These are phyloP conservation scores for Aleurites moluccanus DNA, from an alignment of 441 rosid species.

Conservation along the genomic window DNA sequence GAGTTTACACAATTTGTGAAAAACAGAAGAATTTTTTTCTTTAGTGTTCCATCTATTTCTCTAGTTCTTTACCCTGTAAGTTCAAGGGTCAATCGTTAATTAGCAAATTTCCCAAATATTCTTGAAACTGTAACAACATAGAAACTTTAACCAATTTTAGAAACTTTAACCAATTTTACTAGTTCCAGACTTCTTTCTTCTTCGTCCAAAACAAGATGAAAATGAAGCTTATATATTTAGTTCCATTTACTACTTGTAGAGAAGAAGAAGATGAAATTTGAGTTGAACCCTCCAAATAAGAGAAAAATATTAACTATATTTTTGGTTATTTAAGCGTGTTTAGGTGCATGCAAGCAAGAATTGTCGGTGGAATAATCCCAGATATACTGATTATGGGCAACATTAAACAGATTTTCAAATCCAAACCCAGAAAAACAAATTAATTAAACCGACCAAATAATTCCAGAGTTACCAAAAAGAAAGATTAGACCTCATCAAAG, in stretches of 20 bases:
- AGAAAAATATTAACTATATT: neutral
- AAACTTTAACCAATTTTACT: neutral
- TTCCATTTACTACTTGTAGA: neutral
- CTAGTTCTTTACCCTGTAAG: neutral
- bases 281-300: neutral
- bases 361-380: conserved; percentile 6
- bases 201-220: no score
- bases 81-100: conserved; percentile 1
- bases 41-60: no score
- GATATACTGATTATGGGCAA: neutral
- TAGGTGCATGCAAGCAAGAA: neutral
- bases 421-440: neutral
- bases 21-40: no score
- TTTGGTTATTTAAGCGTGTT: neutral
- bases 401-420: neutral
- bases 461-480: neutral
- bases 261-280: neutral
- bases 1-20: neutral
- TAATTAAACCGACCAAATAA: neutral
- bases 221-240: neutral
- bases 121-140: no score
- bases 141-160: no score
- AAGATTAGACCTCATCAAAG: neutral
- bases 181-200: no score
- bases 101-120: neutral